These are phyloP conservation scores for Parietaria judaica DNA, from an alignment of 306 rosid genomes.

Conservation along the genomic window DNA sequence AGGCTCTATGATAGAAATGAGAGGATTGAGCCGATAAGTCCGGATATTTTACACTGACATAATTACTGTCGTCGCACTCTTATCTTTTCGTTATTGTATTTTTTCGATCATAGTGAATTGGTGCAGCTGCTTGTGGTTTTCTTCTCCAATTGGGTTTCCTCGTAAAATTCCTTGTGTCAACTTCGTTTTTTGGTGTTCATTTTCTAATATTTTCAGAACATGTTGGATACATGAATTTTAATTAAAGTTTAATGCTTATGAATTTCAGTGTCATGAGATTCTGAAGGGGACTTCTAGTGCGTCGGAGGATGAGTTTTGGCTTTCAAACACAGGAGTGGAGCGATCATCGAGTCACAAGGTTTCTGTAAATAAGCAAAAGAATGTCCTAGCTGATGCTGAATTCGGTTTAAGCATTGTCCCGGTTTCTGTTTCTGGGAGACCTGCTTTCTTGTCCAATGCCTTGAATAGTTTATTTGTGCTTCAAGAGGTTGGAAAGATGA, in stretches of 20 bases:
- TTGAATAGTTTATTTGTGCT: slow-evolving; percentile 60
- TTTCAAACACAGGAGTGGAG: slow-evolving; percentile 40
- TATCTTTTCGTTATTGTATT: too few relatives aligned
- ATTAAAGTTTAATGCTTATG: slow-evolving; percentile 6
- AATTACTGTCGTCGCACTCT: too few relatives aligned
- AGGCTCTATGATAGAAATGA: too few relatives aligned
- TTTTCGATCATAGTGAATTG: too few relatives aligned
- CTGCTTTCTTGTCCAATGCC: slow-evolving; percentile 41
- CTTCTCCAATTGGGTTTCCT: too few relatives aligned
- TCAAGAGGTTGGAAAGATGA: slow-evolving; percentile 50
- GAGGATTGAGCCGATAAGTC: too few relatives aligned
- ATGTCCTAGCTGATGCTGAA: slow-evolving; percentile 36
- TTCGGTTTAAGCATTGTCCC: slow-evolving; percentile 53
- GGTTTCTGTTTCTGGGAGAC: slow-evolving; percentile 42
- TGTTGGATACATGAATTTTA: background rate
- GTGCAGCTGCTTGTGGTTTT: too few relatives aligned
- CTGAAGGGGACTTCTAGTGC: slow-evolving; percentile 48
- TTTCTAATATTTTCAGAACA: background rate
- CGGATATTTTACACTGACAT: too few relatives aligned
- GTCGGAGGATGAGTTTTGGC: slow-evolving; percentile 59
- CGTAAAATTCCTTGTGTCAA: too few relatives aligned
- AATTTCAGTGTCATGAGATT: slow-evolving; percentile 64
- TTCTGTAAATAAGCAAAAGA: slow-evolving; percentile 30
- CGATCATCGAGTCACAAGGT: slow-evolving; percentile 32
- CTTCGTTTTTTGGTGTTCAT: too few relatives aligned